These are phyloP conservation scores for Colletotrichum shisoi DNA, from an alignment of 2,329 filamentous ascomycete species.

Conservation along the genomic window DNA sequence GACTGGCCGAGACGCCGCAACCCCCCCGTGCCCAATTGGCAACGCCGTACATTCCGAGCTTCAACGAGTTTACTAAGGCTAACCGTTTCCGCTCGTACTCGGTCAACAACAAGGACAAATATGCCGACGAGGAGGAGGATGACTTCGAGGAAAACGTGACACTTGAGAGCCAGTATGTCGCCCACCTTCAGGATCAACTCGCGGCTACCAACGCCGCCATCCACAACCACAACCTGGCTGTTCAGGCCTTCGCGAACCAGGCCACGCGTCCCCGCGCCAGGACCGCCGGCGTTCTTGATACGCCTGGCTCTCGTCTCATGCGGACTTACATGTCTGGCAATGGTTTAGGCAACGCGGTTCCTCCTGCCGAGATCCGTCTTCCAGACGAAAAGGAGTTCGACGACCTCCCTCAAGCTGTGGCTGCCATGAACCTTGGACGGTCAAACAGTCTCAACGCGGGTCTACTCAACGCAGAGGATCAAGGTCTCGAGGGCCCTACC, in stretches of 20 bases:
- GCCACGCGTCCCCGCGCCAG: conserved; percentile 87
- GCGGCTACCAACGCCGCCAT: conserved; percentile 75
- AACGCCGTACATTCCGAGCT: conserved; percentile 73
- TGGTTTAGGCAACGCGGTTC: conserved; percentile 78
- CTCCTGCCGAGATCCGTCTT: conserved; percentile 76
- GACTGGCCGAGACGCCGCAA: conserved; percentile 91
- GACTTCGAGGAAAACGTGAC: conserved; percentile 68
- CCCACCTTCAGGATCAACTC: conserved; percentile 68
- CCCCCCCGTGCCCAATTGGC: conserved; percentile 76
- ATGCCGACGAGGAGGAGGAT: conserved; percentile 86
- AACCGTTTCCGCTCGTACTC: conserved; percentile 97
- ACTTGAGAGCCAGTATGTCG: conserved; percentile 67
- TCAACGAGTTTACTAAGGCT: conserved; percentile 77
- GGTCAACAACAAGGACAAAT: conserved; percentile 98
- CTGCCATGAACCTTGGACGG: conserved; percentile 76
- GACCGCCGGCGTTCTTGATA: conserved; percentile 90
- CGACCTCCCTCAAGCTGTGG: conserved; percentile 81
- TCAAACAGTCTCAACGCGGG: conserved; percentile 72
- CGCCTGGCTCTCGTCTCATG: conserved; percentile 70
- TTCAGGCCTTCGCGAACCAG: conserved; percentile 89
- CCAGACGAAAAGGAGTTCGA: conserved; percentile 81
- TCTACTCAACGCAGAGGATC: conserved; percentile 76
- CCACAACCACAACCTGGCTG: conserved; percentile 89
- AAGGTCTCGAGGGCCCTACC: conserved; percentile 85
- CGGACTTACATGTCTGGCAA: conserved; percentile 78